Evolutionary conservation across 2,329 filamentous ascomycete genomes (phyloP).

Genomic region (Achaetomium macrosporum): DNA sequence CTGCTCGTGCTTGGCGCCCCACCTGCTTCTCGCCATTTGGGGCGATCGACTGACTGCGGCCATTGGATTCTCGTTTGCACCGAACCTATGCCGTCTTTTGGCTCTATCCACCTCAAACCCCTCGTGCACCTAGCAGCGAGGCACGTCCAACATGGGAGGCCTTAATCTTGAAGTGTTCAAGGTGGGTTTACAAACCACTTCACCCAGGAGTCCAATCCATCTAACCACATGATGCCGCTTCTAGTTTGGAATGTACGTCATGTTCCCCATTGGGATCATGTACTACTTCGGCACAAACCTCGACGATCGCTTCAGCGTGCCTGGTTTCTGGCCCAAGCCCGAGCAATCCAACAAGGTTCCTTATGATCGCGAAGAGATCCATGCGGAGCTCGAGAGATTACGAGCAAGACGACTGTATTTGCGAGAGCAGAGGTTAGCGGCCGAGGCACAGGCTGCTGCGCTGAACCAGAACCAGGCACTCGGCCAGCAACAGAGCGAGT

Average conservation of each 20-base stretch:
- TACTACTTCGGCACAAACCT: constrained; percentile 99
- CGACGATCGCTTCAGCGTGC: constrained; percentile 81
- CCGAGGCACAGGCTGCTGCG: constrained; percentile 30
- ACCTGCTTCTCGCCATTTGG: constrained; percentile 8
- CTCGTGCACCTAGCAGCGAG: neutral
- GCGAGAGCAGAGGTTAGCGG: constrained; percentile 57
- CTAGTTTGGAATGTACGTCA: constrained; percentile 96
- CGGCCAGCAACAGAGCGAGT: constrained; percentile 17
- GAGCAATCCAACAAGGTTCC: constrained; percentile 73
- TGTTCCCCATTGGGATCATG: constrained; percentile 99
- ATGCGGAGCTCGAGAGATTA: constrained; percentile 70
- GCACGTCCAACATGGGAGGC: constrained; percentile 56
- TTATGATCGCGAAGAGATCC: constrained; percentile 74
- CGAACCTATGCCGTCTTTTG: neutral
- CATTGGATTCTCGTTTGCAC: neutral
- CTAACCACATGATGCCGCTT: neutral
- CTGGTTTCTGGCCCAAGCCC: constrained; percentile 87
- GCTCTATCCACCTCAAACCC: neutral
- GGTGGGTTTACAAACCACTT: constrained; percentile 42
- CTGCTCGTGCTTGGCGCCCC: constrained; percentile 10
- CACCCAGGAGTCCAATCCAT: neutral
- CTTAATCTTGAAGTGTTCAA: constrained; percentile 95
- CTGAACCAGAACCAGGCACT: constrained; percentile 23
- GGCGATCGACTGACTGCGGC: neutral
- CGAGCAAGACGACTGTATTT: constrained; percentile 63